Conservation (phyloP, 139 green algal genomes). For the Zygnema cylindricum region DNA sequence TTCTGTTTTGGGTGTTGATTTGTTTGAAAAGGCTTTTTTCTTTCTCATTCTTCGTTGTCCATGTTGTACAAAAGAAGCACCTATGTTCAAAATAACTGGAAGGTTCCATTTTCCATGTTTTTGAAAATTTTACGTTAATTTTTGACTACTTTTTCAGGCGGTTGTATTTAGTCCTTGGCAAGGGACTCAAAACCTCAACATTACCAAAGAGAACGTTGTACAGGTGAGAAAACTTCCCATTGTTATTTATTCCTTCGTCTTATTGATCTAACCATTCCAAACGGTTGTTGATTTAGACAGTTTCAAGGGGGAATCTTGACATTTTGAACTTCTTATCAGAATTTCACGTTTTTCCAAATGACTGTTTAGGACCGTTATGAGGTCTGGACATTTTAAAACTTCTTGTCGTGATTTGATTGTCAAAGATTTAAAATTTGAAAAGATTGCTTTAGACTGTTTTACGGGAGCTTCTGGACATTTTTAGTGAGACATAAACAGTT, state of each 20-base stretch:
- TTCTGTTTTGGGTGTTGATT: neutral
- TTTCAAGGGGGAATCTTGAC: neutral
- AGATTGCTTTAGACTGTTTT: too few species aligned
- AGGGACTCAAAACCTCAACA: neutral
- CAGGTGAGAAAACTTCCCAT: neutral
- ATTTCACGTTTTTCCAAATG: neutral
- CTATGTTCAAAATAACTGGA: neutral
- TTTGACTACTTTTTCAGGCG: neutral
- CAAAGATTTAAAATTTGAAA: too few species aligned
- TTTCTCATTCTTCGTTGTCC: neutral
- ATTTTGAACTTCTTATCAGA: neutral
- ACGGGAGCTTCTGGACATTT: too few species aligned
- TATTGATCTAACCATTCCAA: neutral
- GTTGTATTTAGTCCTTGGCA: neutral
- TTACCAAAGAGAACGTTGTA: neutral
- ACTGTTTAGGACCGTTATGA: neutral
- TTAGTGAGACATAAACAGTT: too few species aligned
- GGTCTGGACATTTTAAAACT: too few species aligned
- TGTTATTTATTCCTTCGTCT: neutral
- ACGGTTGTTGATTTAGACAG: too few species aligned
- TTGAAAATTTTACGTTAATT: neutral
- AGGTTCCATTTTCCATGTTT: too few species aligned
- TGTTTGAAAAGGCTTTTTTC: neutral
- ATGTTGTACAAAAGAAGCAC: neutral
- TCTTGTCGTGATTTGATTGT: too few species aligned